Conservation (phyloP, 73 alveolate species). For the Tetrahymena thermophila region DNA sequence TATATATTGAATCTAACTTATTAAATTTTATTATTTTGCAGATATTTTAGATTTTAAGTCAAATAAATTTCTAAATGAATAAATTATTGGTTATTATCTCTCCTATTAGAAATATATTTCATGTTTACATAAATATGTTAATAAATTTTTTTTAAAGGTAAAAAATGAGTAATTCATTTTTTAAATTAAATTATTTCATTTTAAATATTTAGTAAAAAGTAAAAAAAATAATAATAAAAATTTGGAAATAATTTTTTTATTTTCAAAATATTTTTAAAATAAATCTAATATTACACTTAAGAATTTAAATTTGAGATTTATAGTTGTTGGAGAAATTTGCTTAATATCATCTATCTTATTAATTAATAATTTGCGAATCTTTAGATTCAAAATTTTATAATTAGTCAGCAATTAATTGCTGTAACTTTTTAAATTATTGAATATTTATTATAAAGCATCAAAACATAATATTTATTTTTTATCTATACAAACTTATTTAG, state of each 20-base stretch:
- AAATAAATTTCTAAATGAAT: not conserved
- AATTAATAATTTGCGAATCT: not conserved
- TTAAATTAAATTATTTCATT: too few species aligned
- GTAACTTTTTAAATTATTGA: not conserved
- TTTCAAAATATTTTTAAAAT: too few species aligned
- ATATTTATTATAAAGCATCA: not conserved
- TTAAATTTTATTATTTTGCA: not conserved
- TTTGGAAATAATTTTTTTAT: too few species aligned
- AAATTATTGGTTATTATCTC: not conserved
- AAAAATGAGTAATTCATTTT: too few species aligned
- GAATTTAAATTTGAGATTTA: not conserved
- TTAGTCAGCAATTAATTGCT: not conserved
- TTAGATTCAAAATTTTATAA: not conserved
- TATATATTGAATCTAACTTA: not conserved
- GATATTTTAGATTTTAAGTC: not conserved
- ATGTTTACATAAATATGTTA: too few species aligned
- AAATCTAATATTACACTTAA: not conserved
- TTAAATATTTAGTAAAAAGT: too few species aligned
- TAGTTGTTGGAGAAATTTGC: not conserved
- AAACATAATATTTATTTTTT: too few species aligned
- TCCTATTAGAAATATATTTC: not conserved
- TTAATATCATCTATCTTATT: not conserved
- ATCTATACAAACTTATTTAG: not conserved
- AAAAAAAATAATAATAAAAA: too few species aligned
- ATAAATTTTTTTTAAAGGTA: too few species aligned